A percentile compares a stretch with the other conserved stretches of the same genome.
phyloP scores from a whole-genome alignment of 2,329 filamentous ascomycete genomes.

The Epichloe festucae region DNA sequence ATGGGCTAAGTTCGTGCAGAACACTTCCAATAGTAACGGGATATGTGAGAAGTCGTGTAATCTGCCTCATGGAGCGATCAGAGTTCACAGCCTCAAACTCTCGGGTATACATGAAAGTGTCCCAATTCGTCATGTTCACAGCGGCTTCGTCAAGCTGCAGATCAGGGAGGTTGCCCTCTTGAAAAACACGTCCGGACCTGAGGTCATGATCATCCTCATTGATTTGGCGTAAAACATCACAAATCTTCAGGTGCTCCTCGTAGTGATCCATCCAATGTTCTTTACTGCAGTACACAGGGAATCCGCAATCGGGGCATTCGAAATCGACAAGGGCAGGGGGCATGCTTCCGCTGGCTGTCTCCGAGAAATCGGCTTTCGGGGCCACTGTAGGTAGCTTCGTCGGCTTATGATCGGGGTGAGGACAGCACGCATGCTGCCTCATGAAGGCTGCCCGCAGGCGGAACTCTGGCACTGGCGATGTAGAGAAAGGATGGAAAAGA shows the following conservation, averaged over 20 bases:
- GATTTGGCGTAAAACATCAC: slow-evolving; percentile 80
- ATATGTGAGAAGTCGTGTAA: slow-evolving; percentile 85
- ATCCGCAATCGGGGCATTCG: slow-evolving; percentile 91
- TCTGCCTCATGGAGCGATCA: slow-evolving; percentile 82
- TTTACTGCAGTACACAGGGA: slow-evolving; percentile 87
- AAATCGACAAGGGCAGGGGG: slow-evolving; percentile 77
- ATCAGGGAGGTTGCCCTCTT: slow-evolving; percentile 80
- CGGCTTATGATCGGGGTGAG: slow-evolving; percentile 74
- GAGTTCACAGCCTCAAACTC: slow-evolving; percentile 86
- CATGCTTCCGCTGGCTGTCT: slow-evolving; percentile 38
- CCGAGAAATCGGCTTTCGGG: slow-evolving; percentile 48
- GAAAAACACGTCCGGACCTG: slow-evolving; percentile 78
- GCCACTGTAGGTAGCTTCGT: slow-evolving; percentile 56
- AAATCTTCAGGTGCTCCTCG: slow-evolving; percentile 82
- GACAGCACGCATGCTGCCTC: slow-evolving; percentile 84
- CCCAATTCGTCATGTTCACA: slow-evolving; percentile 98
- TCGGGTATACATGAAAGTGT: slow-evolving; percentile 87
- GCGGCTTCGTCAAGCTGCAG: slow-evolving; percentile 83
- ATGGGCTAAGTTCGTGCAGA: slow-evolving; percentile 87
- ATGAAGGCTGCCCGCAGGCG: slow-evolving; percentile 81
- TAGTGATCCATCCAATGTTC: slow-evolving; percentile 96
- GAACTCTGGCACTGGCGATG: slow-evolving; percentile 81
- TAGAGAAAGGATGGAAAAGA: slow-evolving; percentile 84
- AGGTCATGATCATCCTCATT: slow-evolving; percentile 98
- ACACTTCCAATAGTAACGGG: slow-evolving; percentile 85